Conservation (phyloP, 192 early-diverging fungal genomes). For the Coemansia brasiliensis region DNA sequence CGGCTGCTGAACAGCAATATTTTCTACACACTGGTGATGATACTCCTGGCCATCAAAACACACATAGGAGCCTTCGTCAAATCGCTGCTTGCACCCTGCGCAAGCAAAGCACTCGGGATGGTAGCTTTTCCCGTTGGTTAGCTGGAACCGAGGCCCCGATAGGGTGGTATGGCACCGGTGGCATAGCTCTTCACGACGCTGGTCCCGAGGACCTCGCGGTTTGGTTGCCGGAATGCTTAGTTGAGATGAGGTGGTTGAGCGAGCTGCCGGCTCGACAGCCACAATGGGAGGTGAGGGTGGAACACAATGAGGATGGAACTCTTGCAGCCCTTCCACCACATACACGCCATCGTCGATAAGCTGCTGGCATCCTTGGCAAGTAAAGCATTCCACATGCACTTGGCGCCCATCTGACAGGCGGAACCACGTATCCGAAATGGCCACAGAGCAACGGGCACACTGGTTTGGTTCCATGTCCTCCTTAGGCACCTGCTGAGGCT, state of each 20-base stretch:
- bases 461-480: constrained; percentile 22
- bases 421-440: constrained; percentile 56
- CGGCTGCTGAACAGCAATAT: constrained; percentile 17
- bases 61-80: constrained; percentile 59
- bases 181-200: constrained; percentile 37
- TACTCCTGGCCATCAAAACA: constrained; percentile 58
- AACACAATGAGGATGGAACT: constrained; percentile 54
- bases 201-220: constrained; percentile 34
- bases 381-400: constrained; percentile 57
- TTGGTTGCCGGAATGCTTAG: constrained; percentile 16
- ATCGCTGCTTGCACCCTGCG: constrained; percentile 50
- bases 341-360: constrained; percentile 58
- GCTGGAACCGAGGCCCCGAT: constrained; percentile 55
- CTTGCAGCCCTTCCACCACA: constrained; percentile 39
- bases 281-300: constrained; percentile 54
- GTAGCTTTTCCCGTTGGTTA: constrained; percentile 58
- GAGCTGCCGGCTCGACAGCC: constrained; percentile 31
- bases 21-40: constrained; percentile 55
- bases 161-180: constrained; percentile 43
- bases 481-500: background rate
- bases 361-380: constrained; percentile 48
- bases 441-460: constrained; percentile 40
- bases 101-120: constrained; percentile 58
- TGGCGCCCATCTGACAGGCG: constrained; percentile 55
- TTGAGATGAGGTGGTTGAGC: constrained; percentile 22